Base-by-base conservation (phyloP, 192 early-diverging fungal genomes). In the Spizellomyces sp. region DNA sequence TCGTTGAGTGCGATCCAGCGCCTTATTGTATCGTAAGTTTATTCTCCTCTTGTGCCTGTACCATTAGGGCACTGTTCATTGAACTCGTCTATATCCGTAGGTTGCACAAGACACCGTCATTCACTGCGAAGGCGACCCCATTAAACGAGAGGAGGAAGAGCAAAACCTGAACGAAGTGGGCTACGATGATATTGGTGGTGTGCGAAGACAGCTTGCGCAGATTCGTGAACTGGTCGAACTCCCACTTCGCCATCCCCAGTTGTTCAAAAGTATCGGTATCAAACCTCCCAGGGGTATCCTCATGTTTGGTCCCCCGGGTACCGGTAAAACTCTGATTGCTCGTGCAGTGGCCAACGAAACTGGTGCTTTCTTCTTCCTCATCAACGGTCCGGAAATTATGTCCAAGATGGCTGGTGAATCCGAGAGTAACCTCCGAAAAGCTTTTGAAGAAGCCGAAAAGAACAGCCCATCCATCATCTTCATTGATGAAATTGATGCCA, bases 341-440 rank as follows among this genome's bases (percentile, higher is more conserved):
- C 91, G 96, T 69, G 96, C 98, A 6, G 96, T 99, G 5, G 98
- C 98, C 62, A 98, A 98, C 79, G 98, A 99, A 80, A 98, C 96
- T 43, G 98, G 97, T 41, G 97, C 96, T 14, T 98, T 98, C 91
- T 96, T 99, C 88, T 98, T 99, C 84, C 79, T 96, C 58, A 98
- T 99, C 83, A 98, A 98, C 76, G 97, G 96, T 47, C 97, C 97
- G 60, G 96, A 98, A 77, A 98, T 99, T 77, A 98, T 99, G 96
- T 96, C 94, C 73, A 98, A 98, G 85, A 99, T 99, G 97, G 95
- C 97, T 46, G 97, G 97, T 75, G 97, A 99, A 79, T 94, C 92
- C 68, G 97, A 99, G 84, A 91, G 88, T 61, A 99, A 99, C 77
- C 75, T 99, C 74, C 90, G 97, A 65, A 98, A 99, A 83, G 96